Evolutionary conservation across 2,329 filamentous ascomycete genomes (phyloP), one percentile per base, ranked within the genome.

Genomic region (Epichloe uncinata): DNA sequence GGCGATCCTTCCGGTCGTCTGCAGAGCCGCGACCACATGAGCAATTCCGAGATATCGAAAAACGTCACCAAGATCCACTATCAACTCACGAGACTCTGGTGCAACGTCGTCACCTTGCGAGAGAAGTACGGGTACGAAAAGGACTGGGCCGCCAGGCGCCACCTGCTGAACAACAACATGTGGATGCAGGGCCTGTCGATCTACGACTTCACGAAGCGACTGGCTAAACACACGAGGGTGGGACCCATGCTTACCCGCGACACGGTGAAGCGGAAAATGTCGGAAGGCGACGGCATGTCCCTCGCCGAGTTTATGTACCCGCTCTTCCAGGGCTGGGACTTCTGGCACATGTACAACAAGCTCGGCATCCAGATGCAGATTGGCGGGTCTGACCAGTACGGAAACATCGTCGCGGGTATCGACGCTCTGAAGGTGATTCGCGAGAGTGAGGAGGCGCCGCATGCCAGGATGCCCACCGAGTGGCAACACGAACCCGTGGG

Each of bases 231-330:
- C 43, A 80, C 88, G 63, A 77, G 91, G 52, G 69, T 98, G 47
- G 89, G 91, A 1, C 78, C 89, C 3, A 89, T 98, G 87, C 74
- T 98, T 52, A 81, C 82, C 48, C 82, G 88, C 59, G 91, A 97
- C 54, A 93, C 86, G 84, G 89, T 94, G 49, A 93, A 88, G 67
- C 82, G 81, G 51, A 87, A 89, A 61, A 76, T 97, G 73, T 77
- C 78, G n/a, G 82, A 82, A 48, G 87, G 88, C 37, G 86, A 93
- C 55, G 94, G 93, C 58, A 91, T 98, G 84, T 94, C 90, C 0
- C 85, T 94, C 59, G 84, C 87, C 36, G 93, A 98, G 63, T 95
- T 98, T 66, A 78, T 82, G 41, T 98, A 98, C 61, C 93, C 94
- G 1, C 69, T 98, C 15, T 79, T 97, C 59, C 93, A 98, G 64